These are phyloP conservation scores for Cutaneotrichosporon mucoides DNA, from an alignment of 1,284 basidiomycete species.

Conservation along the genomic window DNA sequence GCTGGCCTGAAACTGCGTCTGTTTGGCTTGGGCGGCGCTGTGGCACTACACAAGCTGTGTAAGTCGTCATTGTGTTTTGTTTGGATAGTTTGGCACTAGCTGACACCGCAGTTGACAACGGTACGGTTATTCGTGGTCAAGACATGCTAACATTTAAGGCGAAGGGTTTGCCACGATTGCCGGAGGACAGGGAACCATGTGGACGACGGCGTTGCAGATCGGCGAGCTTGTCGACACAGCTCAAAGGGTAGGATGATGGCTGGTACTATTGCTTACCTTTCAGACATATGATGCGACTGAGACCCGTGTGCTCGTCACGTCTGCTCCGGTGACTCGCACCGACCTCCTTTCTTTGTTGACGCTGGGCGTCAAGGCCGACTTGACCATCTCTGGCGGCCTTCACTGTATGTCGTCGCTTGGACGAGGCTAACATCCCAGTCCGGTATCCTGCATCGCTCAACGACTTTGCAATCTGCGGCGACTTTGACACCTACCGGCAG, in stretches of 20 bases:
- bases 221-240: conserved; percentile 97
- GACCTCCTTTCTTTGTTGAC: conserved; percentile 88
- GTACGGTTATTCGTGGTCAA: conserved; percentile 8
- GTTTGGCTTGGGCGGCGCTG: conserved; percentile 90
- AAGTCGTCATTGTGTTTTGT: conserved; percentile 52
- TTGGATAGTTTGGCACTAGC: conserved; percentile 8
- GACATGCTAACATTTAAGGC: conserved; percentile 43
- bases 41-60: conserved; percentile 96
- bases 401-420: conserved; percentile 61
- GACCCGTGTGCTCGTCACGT: conserved; percentile 87
- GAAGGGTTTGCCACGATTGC: conserved; percentile 93
- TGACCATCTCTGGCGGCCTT: conserved; percentile 89
- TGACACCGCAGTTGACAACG: conserved; percentile 47
- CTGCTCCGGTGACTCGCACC: conserved; percentile 88
- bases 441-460: conserved; percentile 95
- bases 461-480: conserved; percentile 88
- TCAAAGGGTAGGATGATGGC: conserved; percentile 62
- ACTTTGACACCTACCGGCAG: conserved; percentile 81
- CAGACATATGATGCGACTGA: conserved; percentile 77
- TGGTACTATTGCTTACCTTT: neutral
- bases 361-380: conserved; percentile 85
- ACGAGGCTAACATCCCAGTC: conserved; percentile 52
- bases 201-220: conserved; percentile 95
- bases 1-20: conserved; percentile 90
- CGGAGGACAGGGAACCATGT: conserved; percentile 96